Evolutionary conservation across 805 yeast genomes (phyloP).

Genomic region (Clavispora asparagi): DNA sequence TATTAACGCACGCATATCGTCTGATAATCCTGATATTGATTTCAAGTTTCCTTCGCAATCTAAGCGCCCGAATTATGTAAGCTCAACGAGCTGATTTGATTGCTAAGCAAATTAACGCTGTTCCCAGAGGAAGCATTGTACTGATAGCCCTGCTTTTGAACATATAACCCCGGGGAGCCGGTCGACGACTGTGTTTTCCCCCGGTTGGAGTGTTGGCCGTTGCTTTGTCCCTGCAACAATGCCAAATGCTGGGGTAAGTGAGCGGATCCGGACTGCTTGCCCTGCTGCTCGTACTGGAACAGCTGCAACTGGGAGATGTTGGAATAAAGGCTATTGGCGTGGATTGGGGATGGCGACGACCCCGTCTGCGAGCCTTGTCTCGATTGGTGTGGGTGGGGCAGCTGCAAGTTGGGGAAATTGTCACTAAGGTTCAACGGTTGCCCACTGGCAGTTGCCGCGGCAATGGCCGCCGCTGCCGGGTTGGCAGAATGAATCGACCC

Average conservation of each 20-base stretch:
- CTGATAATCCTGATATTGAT: neutral
- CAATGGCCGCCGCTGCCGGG: conserved; percentile 42
- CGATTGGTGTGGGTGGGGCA: conserved; percentile 27
- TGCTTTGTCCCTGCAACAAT: conserved; percentile 13
- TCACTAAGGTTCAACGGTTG: conserved; percentile 37
- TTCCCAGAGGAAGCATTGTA: conserved; percentile 3
- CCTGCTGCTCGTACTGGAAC: conserved; percentile 14
- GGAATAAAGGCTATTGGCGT: conserved; percentile 11
- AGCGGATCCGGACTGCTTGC: conserved; percentile 11
- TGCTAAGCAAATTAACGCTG: conserved; percentile 14
- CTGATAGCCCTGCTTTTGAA: conserved; percentile 5
- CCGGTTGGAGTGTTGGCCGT: conserved; percentile 6
- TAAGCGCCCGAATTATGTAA: conserved; percentile 8
- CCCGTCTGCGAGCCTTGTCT: conserved; percentile 7
- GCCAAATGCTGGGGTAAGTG: conserved; percentile 20
- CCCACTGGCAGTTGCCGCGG: conserved; percentile 45
- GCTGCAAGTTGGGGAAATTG: conserved; percentile 28
- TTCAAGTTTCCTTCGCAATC: neutral
- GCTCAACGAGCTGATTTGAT: conserved; percentile 27
- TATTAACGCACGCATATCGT: neutral
- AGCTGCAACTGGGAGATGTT: conserved; percentile 16
- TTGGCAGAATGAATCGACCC: conserved; percentile 29
- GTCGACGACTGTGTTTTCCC: conserved; percentile 11
- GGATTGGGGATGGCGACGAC: conserved; percentile 9
- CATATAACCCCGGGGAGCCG: conserved; percentile 13